phyloP scores from a whole-genome alignment of 2,329 filamentous ascomycete species.

The Fusarium tricinctum region DNA sequence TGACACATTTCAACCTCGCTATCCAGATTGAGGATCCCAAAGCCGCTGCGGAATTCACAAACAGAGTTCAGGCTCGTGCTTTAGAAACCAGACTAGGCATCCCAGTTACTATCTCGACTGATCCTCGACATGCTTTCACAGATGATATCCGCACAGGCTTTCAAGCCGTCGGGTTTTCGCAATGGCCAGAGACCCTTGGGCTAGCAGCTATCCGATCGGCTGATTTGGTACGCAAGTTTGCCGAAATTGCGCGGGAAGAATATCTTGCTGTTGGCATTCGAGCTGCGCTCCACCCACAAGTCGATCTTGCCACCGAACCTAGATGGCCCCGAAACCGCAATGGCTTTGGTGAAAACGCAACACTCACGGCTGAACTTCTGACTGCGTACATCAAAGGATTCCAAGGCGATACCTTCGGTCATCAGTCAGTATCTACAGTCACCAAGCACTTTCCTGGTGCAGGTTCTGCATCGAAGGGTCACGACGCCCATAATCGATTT shows the following conservation, averaged over 20 bases:
- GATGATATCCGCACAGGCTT: slow-evolving; percentile 60
- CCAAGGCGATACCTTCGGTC: slow-evolving; percentile 59
- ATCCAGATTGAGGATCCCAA: slow-evolving; percentile 57
- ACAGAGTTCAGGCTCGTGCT: slow-evolving; percentile 58
- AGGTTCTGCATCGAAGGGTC: slow-evolving; percentile 63
- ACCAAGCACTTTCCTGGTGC: slow-evolving; percentile 68
- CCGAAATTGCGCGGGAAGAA: slow-evolving; percentile 63
- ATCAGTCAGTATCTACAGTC: slow-evolving; percentile 60
- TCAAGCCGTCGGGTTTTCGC: slow-evolving; percentile 59
- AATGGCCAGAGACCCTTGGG: slow-evolving; percentile 65
- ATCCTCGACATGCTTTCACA: slow-evolving; percentile 60
- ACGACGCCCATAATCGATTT: slow-evolving; percentile 65
- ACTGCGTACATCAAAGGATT: slow-evolving; percentile 62
- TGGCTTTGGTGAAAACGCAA: slow-evolving; percentile 64
- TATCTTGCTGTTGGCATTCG: slow-evolving; percentile 59
- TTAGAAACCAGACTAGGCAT: slow-evolving; percentile 62
- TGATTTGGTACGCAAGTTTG: slow-evolving; percentile 59
- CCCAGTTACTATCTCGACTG: slow-evolving; percentile 62
- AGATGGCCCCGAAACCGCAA: slow-evolving; percentile 62
- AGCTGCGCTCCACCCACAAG: slow-evolving; percentile 62
- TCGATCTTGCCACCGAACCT: slow-evolving; percentile 64
- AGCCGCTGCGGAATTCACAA: slow-evolving; percentile 56
- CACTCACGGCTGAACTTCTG: slow-evolving; percentile 54
- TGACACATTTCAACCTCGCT: slow-evolving; percentile 62
- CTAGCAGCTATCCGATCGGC: slow-evolving; percentile 62